Base-by-base conservation (phyloP, 371 early-diverging fungal genomes). In the Ordospora pajunii region DNA sequence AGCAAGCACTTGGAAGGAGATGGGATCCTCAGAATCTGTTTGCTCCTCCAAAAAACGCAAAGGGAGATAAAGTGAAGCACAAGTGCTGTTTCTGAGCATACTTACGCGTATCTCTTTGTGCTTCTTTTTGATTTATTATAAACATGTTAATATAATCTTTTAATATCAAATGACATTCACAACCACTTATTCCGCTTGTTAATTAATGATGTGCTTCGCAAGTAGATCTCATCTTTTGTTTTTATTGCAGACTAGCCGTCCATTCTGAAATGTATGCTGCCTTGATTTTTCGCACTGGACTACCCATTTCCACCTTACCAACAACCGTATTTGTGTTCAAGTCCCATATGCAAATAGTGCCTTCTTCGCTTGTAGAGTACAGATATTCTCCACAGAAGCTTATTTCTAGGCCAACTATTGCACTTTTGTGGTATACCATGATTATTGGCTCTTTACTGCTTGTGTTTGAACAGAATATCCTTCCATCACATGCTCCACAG, bases 301-400 rank as follows among this genome's bases (percentile, higher is more conserved):
- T 12, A 4, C 48, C 70, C 43, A 70, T 22, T 42, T 9, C 27
- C n/a, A n/a, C 45, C 22, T 58, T 70, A 25, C 58, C 70, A 12
- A 53, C 11, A 44, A 70, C 70, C 6, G 44, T 23, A 25, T 58
- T 62, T n/a, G 23, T 14, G 9, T 50, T 45, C 12, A 12, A 4
- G 17, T 77, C 72, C 77, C 77, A 77, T n/a, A 72, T 45, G 43
- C 45, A 62, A 11, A 77, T 43, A 4, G 27, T 21, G 9, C 52
- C 64, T 9, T 62, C 46, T 19, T 4, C 22, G 51, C 71, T 72
- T 19, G 67, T 22, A 58, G 73, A 67, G 32, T 62, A 77, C 14
- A 77, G 7, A 21, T 66, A 66, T 23, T 19, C 48, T 21, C 71
- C 63, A 48, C 72, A 72, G 37, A 72, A 62, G 22, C 73, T 72